A percentile compares a stretch with the other conserved stretches of the same genome.
Conservation (phyloP, 1,139 yeast genomes). For the Martiniozyma asiatica region DNA sequence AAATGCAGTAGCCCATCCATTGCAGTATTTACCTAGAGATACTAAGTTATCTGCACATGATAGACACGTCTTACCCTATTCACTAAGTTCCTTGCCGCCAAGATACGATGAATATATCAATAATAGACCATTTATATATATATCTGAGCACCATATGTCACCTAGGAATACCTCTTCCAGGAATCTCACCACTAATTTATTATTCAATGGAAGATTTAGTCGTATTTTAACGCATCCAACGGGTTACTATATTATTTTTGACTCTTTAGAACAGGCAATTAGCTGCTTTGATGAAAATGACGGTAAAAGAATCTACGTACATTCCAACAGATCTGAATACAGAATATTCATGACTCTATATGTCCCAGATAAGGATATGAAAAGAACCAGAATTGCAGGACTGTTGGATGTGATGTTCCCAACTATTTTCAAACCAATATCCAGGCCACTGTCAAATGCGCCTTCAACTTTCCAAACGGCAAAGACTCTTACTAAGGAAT, state of each 20-base stretch:
- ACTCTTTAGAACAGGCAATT: slow-evolving; percentile 49
- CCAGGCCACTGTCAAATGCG: too few relatives aligned
- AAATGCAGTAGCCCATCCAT: slow-evolving; percentile 1
- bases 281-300: slow-evolving; percentile 58
- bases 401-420: slow-evolving; percentile 5
- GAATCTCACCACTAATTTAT: slow-evolving; percentile 44
- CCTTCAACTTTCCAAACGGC: too few relatives aligned
- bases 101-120: slow-evolving; percentile 37
- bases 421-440: background rate
- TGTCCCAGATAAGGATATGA: slow-evolving; percentile 20
- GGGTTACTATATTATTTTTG: slow-evolving; percentile 67
- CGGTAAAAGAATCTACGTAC: slow-evolving; percentile 28
- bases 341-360: slow-evolving; percentile 44
- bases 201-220: slow-evolving; percentile 60
- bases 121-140: slow-evolving; percentile 44
- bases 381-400: slow-evolving; percentile 17
- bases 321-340: slow-evolving; percentile 28
- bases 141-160: slow-evolving; percentile 43
- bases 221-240: slow-evolving; percentile 47
- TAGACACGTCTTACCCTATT: slow-evolving; percentile 23
- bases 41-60: slow-evolving; percentile 18
- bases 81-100: slow-evolving; percentile 26
- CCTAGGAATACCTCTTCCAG: slow-evolving; percentile 37
- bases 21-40: slow-evolving; percentile 1
- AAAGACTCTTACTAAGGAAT: too few relatives aligned